Base-by-base conservation (phyloP, 2,329 filamentous ascomycete species). In the Fusarium gaditjirri region DNA sequence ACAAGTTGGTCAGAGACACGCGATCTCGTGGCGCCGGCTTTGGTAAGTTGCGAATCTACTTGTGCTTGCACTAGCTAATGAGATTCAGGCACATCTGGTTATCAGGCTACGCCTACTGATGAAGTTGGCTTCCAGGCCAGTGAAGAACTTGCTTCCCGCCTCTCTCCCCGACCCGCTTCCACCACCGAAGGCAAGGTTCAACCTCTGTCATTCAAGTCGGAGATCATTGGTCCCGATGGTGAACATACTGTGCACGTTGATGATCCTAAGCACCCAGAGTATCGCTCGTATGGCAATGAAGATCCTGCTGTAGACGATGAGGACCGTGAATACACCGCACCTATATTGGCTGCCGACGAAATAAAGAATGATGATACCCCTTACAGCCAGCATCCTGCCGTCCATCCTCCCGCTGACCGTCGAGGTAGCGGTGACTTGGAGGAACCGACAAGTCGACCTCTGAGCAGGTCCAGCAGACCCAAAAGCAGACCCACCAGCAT, bases 301-400 rank as follows among this genome's bases (percentile, higher is more conserved):
- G 83, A 86, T 36, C 81, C 83, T 36, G 86, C 84, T 2, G 86
- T 89, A 56, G 88, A 86, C 62, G 84, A 87, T 44, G 88, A 88
- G 23, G 89, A 92, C 36, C 85, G 87, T 59, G 87, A 88, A 23
- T 91, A 93, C 77, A 88, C 88, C 41, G 90, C 91, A 33, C 95
- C 95, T 1, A 97, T 99, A 71, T 85, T 99, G 55, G 96, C 96
- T 12, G 88, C 93, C 2, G 96, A 98, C 78, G 94, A 98, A 82
- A 87, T 97, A 35, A 87, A 90, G 65, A 95, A 95, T 80, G 89
- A 93, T 60, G 89, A 90, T 2, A 87, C 88, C 38, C 87, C 87
- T 19, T 92, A 91, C 61, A 90, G 89, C 73, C 86, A 94, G 77
- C 90, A 93, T 57, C 94, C 96, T 27, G 96, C 95, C 19, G 89